These are phyloP conservation scores for Monilinia vaccinii-corymbosi DNA, from an alignment of 2,329 filamentous ascomycete genomes.

Conservation along the genomic window DNA sequence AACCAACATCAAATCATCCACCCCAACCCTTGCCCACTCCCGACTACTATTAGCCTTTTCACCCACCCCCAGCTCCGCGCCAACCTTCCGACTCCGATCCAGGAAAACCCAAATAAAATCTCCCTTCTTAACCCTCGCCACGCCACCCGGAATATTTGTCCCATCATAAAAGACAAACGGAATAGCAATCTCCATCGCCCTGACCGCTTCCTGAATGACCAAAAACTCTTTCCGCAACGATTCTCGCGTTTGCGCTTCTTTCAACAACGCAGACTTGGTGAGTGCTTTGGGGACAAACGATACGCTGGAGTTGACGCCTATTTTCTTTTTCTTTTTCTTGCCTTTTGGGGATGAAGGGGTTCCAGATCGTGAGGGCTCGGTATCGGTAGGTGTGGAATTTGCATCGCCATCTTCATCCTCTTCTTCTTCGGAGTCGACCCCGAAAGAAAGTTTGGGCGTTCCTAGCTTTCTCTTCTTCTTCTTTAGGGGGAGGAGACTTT, in stretches of 20 bases:
- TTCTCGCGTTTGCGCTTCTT: slow-evolving; percentile 71
- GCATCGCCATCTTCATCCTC: slow-evolving; percentile 30
- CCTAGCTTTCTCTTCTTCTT: slow-evolving; percentile 38
- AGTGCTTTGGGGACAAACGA: slow-evolving; percentile 61
- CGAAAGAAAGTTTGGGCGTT: slow-evolving; percentile 52
- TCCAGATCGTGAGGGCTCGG: slow-evolving; percentile 28
- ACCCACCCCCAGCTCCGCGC: slow-evolving; percentile 70
- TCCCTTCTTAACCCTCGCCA: slow-evolving; percentile 82
- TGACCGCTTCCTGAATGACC: slow-evolving; percentile 73
- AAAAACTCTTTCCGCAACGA: slow-evolving; percentile 71
- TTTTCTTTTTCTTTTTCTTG: slow-evolving; percentile 35
- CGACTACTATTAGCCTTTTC: slow-evolving; percentile 51
- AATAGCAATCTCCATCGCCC: slow-evolving; percentile 78
- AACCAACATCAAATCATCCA: slow-evolving; percentile 92
- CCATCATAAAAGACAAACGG: slow-evolving; percentile 98
- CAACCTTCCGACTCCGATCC: slow-evolving; percentile 83
- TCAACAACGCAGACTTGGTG: slow-evolving; percentile 67
- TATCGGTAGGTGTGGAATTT: slow-evolving; percentile 31
- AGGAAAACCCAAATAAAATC: slow-evolving; percentile 90
- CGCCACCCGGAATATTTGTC: slow-evolving; percentile 76
- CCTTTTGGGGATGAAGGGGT: slow-evolving; percentile 16
- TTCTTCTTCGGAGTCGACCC: slow-evolving; percentile 40
- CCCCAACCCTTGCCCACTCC: slow-evolving; percentile 87
- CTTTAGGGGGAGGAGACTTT: slow-evolving; percentile 28
- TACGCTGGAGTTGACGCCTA: slow-evolving; percentile 55